phyloP scores from a whole-genome alignment of 352 stramenopile species.

The Phytophthora palmivora region DNA sequence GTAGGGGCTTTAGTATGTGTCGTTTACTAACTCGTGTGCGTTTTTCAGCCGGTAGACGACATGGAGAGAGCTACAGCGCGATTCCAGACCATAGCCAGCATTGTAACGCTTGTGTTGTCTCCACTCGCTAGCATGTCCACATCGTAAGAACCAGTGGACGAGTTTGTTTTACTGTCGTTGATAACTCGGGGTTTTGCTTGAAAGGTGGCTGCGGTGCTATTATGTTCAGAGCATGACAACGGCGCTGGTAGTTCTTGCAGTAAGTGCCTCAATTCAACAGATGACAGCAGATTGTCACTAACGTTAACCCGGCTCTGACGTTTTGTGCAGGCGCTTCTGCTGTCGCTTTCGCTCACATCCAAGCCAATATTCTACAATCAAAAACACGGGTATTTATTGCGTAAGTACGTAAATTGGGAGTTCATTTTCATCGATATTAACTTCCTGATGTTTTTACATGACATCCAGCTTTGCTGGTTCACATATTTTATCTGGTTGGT shows the following conservation, averaged over 20 bases:
- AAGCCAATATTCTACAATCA: constrained; percentile 48
- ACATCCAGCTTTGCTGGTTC: constrained; percentile 43
- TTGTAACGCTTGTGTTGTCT: constrained; percentile 62
- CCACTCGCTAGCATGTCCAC: constrained; percentile 36
- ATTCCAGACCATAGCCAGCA: constrained; percentile 63
- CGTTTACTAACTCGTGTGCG: background rate
- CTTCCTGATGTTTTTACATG: background rate
- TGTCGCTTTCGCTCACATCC: constrained; percentile 51
- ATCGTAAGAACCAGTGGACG: constrained; percentile 14
- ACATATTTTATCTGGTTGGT: constrained; percentile 61
- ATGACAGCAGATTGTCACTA: no score
- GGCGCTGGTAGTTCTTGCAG: constrained; percentile 46
- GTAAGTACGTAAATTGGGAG: constrained; percentile 35
- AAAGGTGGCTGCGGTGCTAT: constrained; percentile 58
- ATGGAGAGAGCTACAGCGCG: constrained; percentile 47
- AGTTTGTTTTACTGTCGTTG: background rate
- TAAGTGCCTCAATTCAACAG: constrained; percentile 26
- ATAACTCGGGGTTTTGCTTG: background rate
- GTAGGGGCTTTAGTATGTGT: background rate
- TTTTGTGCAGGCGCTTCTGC: constrained; percentile 40
- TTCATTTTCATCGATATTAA: constrained; percentile 1
- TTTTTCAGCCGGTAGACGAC: constrained; percentile 40
- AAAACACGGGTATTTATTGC: constrained; percentile 54
- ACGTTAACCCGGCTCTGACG: background rate
- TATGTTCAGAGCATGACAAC: constrained; percentile 49